These are phyloP conservation scores for Sanghuangporus baumii DNA, from an alignment of 1,284 basidiomycete genomes.

Conservation along the genomic window DNA sequence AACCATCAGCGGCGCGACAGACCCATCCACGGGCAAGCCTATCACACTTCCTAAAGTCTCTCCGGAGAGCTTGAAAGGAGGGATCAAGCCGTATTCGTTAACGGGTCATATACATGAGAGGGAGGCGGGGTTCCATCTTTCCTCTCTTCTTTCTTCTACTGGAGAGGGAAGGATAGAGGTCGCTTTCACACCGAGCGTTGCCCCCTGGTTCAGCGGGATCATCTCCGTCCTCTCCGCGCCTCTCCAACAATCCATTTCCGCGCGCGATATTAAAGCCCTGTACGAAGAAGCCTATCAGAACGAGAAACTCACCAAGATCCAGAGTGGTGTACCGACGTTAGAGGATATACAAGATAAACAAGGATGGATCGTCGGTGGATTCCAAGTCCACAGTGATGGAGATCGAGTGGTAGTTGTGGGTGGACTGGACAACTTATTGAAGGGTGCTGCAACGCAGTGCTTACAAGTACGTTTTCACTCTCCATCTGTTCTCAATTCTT, in stretches of 20 bases:
- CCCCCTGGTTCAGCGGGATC: slow-evolving; percentile 97
- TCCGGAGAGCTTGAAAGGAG: slow-evolving; percentile 70
- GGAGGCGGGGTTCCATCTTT: slow-evolving; percentile 83
- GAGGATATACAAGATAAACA: slow-evolving; percentile 77
- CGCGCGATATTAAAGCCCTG: slow-evolving; percentile 67
- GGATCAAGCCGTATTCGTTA: slow-evolving; percentile 80
- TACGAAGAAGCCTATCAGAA: slow-evolving; percentile 77
- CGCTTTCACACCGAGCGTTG: slow-evolving; percentile 85
- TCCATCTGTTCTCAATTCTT: not conserved
- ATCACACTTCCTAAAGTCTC: slow-evolving; percentile 81
- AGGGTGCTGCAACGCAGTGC: slow-evolving; percentile 98
- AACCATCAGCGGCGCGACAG: slow-evolving; percentile 66
- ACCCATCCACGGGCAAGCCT: slow-evolving; percentile 57
- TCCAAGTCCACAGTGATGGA: slow-evolving; percentile 88
- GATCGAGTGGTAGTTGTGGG: slow-evolving; percentile 91
- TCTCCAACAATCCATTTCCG: slow-evolving; percentile 53
- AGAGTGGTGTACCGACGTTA: slow-evolving; percentile 72
- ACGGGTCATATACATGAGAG: slow-evolving; percentile 99
- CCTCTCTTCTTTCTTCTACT: slow-evolving; percentile 41
- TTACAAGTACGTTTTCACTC: slow-evolving; percentile 62
- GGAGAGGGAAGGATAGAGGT: slow-evolving; percentile 44
- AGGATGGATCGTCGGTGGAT: slow-evolving; percentile 87
- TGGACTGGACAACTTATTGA: slow-evolving; percentile 92
- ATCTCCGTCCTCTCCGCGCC: slow-evolving; percentile 83
- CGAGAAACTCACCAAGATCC: slow-evolving; percentile 70